Conservation (phyloP, 163 green algal genomes). For the Coccomyxa subellipsoidea region DNA sequence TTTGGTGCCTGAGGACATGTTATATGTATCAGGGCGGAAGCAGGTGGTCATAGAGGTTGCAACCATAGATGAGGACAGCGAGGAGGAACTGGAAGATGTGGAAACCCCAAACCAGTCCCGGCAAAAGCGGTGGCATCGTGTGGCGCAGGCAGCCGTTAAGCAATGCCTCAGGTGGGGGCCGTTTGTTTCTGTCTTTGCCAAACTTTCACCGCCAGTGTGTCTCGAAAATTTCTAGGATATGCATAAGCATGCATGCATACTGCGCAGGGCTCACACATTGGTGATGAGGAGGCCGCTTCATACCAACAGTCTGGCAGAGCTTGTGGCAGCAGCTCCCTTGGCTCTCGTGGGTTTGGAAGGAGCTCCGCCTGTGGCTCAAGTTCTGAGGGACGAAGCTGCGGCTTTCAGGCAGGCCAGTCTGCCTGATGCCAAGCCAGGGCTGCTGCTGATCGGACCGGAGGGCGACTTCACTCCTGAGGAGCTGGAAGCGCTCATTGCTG, state of each 20-base stretch:
- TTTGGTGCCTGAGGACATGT: background rate
- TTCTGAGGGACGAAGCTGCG: slow-evolving; percentile 9
- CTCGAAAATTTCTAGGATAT: no score
- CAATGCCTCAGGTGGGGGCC: slow-evolving; percentile 59
- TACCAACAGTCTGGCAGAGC: background rate
- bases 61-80: slow-evolving; percentile 10
- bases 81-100: slow-evolving; percentile 19
- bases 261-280: slow-evolving; percentile 13
- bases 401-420: background rate
- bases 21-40: background rate
- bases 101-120: slow-evolving; percentile 27
- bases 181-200: no score
- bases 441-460: slow-evolving; percentile 79
- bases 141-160: slow-evolving; percentile 78
- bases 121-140: slow-evolving; percentile 55
- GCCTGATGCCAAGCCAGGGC: background rate
- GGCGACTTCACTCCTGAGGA: slow-evolving; percentile 83
- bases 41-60: slow-evolving; percentile 1
- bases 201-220: no score
- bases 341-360: slow-evolving; percentile 37
- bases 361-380: slow-evolving; percentile 29
- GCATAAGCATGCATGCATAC: no score
- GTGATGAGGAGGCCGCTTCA: background rate
- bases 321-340: background rate
- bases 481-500: slow-evolving; percentile 47